Evolutionary conservation across 2,329 filamentous ascomycete genomes (phyloP).

Genomic region (Lecanicillium sp.): DNA sequence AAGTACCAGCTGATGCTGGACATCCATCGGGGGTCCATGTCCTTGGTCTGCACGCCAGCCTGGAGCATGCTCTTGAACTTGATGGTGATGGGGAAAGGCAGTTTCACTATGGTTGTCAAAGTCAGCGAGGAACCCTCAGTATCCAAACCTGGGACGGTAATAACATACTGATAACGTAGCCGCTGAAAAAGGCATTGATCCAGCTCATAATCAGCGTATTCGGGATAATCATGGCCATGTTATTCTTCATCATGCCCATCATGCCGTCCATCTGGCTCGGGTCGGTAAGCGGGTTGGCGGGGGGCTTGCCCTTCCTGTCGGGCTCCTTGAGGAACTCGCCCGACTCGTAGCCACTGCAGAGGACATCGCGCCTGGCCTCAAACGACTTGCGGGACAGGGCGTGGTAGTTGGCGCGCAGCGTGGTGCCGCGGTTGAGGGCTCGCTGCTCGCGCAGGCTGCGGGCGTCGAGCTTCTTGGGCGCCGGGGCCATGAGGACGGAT

Average conservation of each 20-base stretch:
- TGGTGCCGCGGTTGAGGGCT: slow-evolving; percentile 73
- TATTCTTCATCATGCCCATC: slow-evolving; percentile 99
- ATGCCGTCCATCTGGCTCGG: slow-evolving; percentile 97
- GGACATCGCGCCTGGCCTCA: slow-evolving; percentile 68
- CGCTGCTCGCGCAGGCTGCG: slow-evolving; percentile 79
- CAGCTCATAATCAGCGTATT: slow-evolving; percentile 99
- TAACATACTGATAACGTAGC: slow-evolving; percentile 85
- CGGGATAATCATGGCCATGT: slow-evolving; percentile 99
- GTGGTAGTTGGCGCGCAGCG: slow-evolving; percentile 74
- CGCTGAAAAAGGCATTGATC: slow-evolving; percentile 99
- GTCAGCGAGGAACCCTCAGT: not conserved
- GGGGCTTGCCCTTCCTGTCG: slow-evolving; percentile 75
- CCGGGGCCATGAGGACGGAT: slow-evolving; percentile 76
- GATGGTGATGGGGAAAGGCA: slow-evolving; percentile 94
- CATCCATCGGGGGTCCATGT: slow-evolving; percentile 97
- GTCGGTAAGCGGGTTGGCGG: slow-evolving; percentile 90
- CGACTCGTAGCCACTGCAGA: slow-evolving; percentile 74
- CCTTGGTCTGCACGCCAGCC: slow-evolving; percentile 88
- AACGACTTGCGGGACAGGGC: slow-evolving; percentile 74
- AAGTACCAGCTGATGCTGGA: slow-evolving; percentile 99
- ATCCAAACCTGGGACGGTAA: not conserved
- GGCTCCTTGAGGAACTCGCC: slow-evolving; percentile 88
- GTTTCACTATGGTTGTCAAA: slow-evolving; percentile 60
- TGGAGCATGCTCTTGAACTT: slow-evolving; percentile 99
- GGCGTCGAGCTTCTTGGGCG: slow-evolving; percentile 75